Base-by-base conservation (phyloP, 2,329 filamentous ascomycete genomes). In the Mycocentrospora acerina region DNA sequence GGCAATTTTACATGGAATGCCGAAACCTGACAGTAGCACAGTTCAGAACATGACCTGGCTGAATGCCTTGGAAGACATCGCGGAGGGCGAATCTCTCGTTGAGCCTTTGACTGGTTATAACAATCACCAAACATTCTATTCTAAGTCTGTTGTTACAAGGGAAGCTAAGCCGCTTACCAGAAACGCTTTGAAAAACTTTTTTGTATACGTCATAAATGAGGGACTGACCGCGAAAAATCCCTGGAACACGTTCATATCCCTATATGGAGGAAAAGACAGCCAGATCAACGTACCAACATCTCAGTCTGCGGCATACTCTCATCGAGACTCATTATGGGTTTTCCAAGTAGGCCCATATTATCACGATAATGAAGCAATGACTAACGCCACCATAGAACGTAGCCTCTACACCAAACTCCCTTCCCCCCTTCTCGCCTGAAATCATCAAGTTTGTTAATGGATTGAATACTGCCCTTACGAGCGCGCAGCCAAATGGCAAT, bases 121-220 rank as follows among this genome's bases (percentile, higher is more conserved):
- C 17, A 41, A 37, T 8, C 38, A 32, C 13, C 33, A 32, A 24
- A 41, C 38, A 9, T 41, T 41, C 22, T 41, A 41, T 25, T 28
- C 33, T 25, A 41, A 41, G 33, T 41, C 38, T 12, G 29, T 41
- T 13, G 33, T 41, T 7, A 41, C 38, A 3, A 32, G 38, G 4
- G 38, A 41, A n/a, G 33, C 38, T 12, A 13, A 41, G 24, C 38
- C 38, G 12, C 17, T 41, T 10, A 41, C 24, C 7, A 31, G 18
- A 17, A 16, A 12, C 11, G 38, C 38, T 16, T 16, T 41, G 17
- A 19, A n/a, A n/a, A n/a, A n/a, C n/a, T n/a, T n/a, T n/a, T n/a
- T n/a, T n/a, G n/a, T n/a, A n/a, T n/a, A n/a, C n/a, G n/a, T n/a
- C n/a, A n/a, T n/a, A n/a, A n/a, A n/a, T n/a, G n/a, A n/a, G n/a